Percentiles rank a stretch among this genome's conserved stretches.
Evolutionary conservation across 768 basidiomycete species (phyloP).

Genomic region (Naematelia aurantialba): DNA sequence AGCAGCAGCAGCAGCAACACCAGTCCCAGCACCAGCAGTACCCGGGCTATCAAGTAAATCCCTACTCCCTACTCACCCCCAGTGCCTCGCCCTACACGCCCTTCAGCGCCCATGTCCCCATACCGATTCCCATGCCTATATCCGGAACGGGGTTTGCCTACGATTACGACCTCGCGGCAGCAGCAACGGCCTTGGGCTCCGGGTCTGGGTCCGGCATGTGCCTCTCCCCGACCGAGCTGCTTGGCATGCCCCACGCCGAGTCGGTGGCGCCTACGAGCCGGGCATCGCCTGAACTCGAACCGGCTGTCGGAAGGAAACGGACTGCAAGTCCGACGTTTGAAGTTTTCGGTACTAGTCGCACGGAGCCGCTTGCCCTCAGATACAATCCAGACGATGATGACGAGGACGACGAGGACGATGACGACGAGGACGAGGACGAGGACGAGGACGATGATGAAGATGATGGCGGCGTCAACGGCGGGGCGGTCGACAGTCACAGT

Average conservation of each 20-base stretch:
- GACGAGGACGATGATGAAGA: neutral
- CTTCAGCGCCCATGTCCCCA: neutral
- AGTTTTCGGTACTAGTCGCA: neutral
- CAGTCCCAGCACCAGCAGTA: too few relatives aligned
- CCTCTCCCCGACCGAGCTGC: neutral
- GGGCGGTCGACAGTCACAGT: too few relatives aligned
- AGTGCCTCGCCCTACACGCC: neutral
- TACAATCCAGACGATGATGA: neutral
- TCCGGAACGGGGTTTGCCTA: too few relatives aligned
- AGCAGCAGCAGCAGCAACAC: too few relatives aligned
- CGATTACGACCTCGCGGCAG: too few relatives aligned
- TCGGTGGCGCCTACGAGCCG: neutral
- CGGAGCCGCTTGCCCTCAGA: neutral
- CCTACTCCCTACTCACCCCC: neutral
- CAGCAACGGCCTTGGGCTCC: too few relatives aligned
- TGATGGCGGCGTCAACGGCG: too few relatives aligned
- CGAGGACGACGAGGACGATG: constrained; percentile 2
- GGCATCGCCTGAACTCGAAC: neutral
- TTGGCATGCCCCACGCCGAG: neutral
- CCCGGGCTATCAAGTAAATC: neutral
- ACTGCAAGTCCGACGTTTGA: neutral
- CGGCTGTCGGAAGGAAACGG: neutral
- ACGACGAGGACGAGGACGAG: neutral
- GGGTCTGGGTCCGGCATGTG: neutral
- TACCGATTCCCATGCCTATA: too few relatives aligned